These are phyloP conservation scores for Hygrophoropsis aurantiaca DNA, from an alignment of 768 basidiomycete genomes.

Conservation along the genomic window DNA sequence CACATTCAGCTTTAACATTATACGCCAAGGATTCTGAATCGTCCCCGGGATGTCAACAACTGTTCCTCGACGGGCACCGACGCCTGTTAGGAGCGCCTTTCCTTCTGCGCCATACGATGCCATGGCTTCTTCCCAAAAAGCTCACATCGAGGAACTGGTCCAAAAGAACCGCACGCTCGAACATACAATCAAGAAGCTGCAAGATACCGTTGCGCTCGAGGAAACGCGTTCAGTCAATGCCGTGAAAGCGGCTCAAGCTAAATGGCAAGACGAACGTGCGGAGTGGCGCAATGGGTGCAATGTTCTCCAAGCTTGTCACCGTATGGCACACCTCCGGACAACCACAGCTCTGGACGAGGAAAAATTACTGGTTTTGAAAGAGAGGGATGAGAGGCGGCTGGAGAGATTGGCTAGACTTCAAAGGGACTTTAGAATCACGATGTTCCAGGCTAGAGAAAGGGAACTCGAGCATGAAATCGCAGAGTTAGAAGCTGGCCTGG, in stretches of 20 bases:
- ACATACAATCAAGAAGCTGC: slow-evolving; percentile 55
- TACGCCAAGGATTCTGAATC: too few relatives aligned
- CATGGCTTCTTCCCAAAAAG: slow-evolving; percentile 59
- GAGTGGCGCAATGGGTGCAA: slow-evolving; percentile 67
- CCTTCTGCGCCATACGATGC: slow-evolving; percentile 38
- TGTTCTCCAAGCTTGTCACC: slow-evolving; percentile 59
- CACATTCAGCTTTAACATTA: too few relatives aligned
- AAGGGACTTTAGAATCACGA: slow-evolving; percentile 65
- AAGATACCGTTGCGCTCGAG: slow-evolving; percentile 47
- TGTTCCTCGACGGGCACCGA: neutral
- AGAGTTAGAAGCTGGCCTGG: slow-evolving; percentile 50
- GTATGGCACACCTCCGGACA: slow-evolving; percentile 61
- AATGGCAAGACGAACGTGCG: slow-evolving; percentile 52
- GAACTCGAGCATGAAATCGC: slow-evolving; percentile 56
- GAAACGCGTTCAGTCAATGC: slow-evolving; percentile 40
- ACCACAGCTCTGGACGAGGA: slow-evolving; percentile 55
- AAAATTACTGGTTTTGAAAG: slow-evolving; percentile 47
- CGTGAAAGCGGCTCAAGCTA: slow-evolving; percentile 40
- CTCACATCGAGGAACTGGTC: slow-evolving; percentile 74
- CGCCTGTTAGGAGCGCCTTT: slow-evolving; percentile 3
- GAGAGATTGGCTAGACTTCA: slow-evolving; percentile 62
- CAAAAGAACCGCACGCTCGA: slow-evolving; percentile 66
- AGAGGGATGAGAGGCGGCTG: slow-evolving; percentile 51
- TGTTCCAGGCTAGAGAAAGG: slow-evolving; percentile 63
- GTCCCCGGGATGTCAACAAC: too few relatives aligned